These are phyloP conservation scores for Pezizomycotina sp. DNA, from an alignment of 2,329 filamentous ascomycete species.

Conservation along the genomic window DNA sequence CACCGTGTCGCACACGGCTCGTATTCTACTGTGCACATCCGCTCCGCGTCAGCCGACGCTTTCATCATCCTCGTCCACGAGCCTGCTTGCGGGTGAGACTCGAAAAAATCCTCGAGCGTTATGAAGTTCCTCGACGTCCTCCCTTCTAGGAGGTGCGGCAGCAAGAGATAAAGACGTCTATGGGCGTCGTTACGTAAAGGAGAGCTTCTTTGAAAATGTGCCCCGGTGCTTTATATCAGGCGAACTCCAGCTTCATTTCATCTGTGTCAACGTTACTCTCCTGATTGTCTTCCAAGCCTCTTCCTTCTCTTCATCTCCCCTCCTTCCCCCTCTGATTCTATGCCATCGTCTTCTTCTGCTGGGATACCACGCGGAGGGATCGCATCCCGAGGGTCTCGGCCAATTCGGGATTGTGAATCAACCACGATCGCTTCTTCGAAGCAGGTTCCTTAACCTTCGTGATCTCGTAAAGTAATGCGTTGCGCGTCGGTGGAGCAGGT, in stretches of 20 bases:
- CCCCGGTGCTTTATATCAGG: constrained; percentile 3
- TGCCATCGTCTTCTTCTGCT: neutral
- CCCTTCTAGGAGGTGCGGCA: constrained; percentile 49
- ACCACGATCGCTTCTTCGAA: constrained; percentile 1
- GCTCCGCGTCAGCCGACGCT: constrained; percentile 29
- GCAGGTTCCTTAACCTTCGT: neutral
- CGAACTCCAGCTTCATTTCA: constrained; percentile 12
- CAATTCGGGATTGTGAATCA: neutral
- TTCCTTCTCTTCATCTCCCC: constrained; percentile 18
- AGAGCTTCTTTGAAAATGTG: constrained; percentile 51
- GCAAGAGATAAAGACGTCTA: constrained; percentile 73
- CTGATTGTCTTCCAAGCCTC: constrained; percentile 15
- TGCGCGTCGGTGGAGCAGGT: too few species aligned
- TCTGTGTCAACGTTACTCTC: constrained; percentile 23
- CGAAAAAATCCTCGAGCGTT: constrained; percentile 35
- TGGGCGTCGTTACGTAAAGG: constrained; percentile 64
- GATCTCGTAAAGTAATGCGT: too few species aligned
- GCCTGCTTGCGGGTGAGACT: constrained; percentile 31
- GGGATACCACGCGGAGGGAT: neutral
- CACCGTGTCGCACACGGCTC: constrained; percentile 59
- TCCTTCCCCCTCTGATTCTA: neutral
- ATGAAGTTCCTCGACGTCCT: constrained; percentile 30
- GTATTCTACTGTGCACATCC: constrained; percentile 49
- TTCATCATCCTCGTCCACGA: constrained; percentile 31
- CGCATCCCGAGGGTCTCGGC: neutral